phyloP scores from a whole-genome alignment of 179 eudicot species.

The Silene vulgaris region DNA sequence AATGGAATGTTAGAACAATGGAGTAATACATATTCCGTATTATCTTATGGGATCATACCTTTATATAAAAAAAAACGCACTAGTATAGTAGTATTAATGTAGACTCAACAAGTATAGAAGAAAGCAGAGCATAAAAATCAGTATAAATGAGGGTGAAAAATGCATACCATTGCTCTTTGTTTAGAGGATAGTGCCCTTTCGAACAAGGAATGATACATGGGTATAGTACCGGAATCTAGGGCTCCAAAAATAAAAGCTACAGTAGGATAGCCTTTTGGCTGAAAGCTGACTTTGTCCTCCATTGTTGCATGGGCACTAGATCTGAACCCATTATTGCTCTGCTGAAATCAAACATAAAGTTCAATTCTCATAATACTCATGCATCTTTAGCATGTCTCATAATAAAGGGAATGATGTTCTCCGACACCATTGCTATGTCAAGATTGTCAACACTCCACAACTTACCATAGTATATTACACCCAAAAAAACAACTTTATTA shows the following conservation, averaged over 20 bases:
- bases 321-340: conserved; percentile 27
- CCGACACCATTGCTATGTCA: conserved; percentile 9
- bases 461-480: not conserved
- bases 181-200: conserved; percentile 14
- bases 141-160: not conserved
- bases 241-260: conserved; percentile 25
- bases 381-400: conserved; percentile 10
- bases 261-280: conserved; percentile 30
- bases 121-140: not conserved
- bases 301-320: conserved; percentile 30
- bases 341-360: conserved; percentile 18
- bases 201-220: conserved; percentile 12
- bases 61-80: too few species aligned
- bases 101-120: too few species aligned
- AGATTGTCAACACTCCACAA: not conserved
- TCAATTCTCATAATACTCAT: conserved; percentile 1
- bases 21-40: too few species aligned
- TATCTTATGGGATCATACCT: too few species aligned
- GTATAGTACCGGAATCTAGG: conserved; percentile 36
- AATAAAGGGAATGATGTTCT: conserved; percentile 19
- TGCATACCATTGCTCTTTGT: conserved; percentile 22
- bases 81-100: too few species aligned
- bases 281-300: conserved; percentile 42
- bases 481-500: too few species aligned
- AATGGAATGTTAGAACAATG: too few species aligned